phyloP scores from a whole-genome alignment of 768 basidiomycete genomes.

The Naganishia friedmannii region DNA sequence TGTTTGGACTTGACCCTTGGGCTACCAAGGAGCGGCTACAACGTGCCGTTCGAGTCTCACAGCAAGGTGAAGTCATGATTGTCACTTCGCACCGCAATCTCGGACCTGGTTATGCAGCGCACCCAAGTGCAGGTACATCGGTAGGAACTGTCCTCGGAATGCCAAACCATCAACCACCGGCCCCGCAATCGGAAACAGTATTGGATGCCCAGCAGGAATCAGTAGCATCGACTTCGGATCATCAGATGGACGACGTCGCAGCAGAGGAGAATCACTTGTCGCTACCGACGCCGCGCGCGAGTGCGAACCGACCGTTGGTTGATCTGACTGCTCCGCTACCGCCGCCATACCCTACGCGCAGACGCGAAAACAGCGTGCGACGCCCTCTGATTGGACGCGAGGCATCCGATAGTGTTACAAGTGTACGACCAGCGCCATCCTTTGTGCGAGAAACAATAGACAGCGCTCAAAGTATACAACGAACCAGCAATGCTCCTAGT shows the following conservation, averaged over 20 bases:
- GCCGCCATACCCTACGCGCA: not conserved
- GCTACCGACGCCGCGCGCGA: constrained; percentile 9
- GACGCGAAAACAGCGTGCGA: no score
- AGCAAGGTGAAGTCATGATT: constrained; percentile 18
- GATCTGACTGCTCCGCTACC: not conserved
- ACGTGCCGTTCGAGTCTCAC: constrained; percentile 10
- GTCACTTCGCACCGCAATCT: constrained; percentile 11
- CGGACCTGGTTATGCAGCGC: not conserved
- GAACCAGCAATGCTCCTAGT: no score
- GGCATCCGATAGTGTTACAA: no score
- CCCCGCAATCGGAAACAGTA: not conserved
- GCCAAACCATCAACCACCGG: not conserved
- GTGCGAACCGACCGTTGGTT: not conserved
- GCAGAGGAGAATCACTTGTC: not conserved
- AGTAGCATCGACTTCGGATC: not conserved
- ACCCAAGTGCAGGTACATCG: not conserved
- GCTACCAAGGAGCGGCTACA: constrained; percentile 14
- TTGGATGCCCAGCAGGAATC: not conserved
- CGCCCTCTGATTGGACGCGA: no score
- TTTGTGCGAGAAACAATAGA: no score
- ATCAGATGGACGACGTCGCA: constrained; percentile 2
- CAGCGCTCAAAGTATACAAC: no score
- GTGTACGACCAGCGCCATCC: no score
- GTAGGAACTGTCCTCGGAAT: not conserved
- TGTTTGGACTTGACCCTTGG: constrained; percentile 17